Percentiles rank a stretch among this genome's conserved stretches.
phyloP scores from a whole-genome alignment of 1,139 yeast species.

The Pneumocystis carinii region DNA sequence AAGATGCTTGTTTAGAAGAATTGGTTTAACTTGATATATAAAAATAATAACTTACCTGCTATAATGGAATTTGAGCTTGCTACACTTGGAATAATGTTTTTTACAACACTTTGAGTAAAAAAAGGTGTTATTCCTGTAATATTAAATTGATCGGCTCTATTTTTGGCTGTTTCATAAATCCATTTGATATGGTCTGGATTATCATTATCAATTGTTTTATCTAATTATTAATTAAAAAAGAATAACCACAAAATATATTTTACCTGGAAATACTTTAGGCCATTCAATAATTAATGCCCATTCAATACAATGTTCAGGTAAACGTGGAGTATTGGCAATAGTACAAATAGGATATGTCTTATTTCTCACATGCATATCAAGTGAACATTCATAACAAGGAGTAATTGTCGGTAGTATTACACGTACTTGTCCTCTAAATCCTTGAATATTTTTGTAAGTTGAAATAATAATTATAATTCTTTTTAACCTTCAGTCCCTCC shows the following conservation, averaged over 20 bases:
- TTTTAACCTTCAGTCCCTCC: conserved; percentile 66
- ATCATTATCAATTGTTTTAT: conserved; percentile 43
- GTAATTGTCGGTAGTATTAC: conserved; percentile 72
- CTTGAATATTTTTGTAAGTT: conserved; percentile 21
- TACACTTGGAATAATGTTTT: conserved; percentile 83
- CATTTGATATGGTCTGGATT: conserved; percentile 49
- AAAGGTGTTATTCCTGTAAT: conserved; percentile 59
- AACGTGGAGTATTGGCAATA: conserved; percentile 80
- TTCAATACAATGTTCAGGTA: conserved; percentile 89
- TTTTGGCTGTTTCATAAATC: conserved; percentile 42
- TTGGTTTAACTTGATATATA: not conserved
- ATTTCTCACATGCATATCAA: conserved; percentile 57
- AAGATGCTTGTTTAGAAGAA: conserved; percentile 37
- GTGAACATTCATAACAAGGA: conserved; percentile 86
- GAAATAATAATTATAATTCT: not conserved
- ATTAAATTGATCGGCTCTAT: conserved; percentile 48
- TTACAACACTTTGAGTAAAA: conserved; percentile 74
- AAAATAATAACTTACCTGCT: conserved; percentile 29
- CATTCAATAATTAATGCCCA: conserved; percentile 75
- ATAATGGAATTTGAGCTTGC: conserved; percentile 89
- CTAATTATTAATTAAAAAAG: not conserved
- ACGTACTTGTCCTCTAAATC: conserved; percentile 82
- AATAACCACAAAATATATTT: not conserved
- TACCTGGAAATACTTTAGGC: conserved; percentile 38
- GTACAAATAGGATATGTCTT: conserved; percentile 83